A percentile compares a stretch with the other conserved stretches of the same genome.
Evolutionary conservation across 2,329 filamentous ascomycete genomes (phyloP).

Genomic region (Diaporthe australafricana): DNA sequence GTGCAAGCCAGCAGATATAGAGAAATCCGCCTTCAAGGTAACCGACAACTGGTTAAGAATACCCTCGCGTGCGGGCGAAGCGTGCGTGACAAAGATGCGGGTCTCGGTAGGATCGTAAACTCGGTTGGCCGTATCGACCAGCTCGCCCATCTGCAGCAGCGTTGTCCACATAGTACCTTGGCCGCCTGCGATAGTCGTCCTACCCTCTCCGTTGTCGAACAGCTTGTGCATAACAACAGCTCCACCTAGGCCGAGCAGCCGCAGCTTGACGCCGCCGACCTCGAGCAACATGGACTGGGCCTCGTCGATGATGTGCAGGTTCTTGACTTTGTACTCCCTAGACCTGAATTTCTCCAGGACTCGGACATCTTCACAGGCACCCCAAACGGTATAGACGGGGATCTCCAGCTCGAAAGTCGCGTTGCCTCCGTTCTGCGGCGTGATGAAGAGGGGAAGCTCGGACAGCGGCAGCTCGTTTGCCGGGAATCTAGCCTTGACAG

Average conservation of each 20-base stretch:
- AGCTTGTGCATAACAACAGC: slow-evolving; percentile 99
- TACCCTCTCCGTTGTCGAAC: slow-evolving; percentile 97
- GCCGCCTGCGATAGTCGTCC: slow-evolving; percentile 97
- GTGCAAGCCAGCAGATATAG: slow-evolving; percentile 95
- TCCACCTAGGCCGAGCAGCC: slow-evolving; percentile 91
- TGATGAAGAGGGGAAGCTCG: slow-evolving; percentile 87
- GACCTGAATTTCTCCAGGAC: slow-evolving; percentile 98
- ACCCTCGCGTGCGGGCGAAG: slow-evolving; percentile 94
- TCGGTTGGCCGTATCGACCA: slow-evolving; percentile 96
- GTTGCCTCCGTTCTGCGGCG: slow-evolving; percentile 52
- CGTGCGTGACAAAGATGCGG: slow-evolving; percentile 95
- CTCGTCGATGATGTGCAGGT: slow-evolving; percentile 98
- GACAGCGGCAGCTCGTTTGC: slow-evolving; percentile 89
- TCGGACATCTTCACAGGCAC: slow-evolving; percentile 97
- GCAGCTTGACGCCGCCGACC: slow-evolving; percentile 94
- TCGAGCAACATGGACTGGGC: slow-evolving; percentile 95
- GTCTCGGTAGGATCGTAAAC: slow-evolving; percentile 99
- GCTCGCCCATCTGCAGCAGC: slow-evolving; percentile 95
- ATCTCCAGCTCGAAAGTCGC: slow-evolving; percentile 93
- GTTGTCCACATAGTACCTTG: slow-evolving; percentile 99
- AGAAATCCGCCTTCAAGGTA: slow-evolving; percentile 97
- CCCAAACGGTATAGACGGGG: slow-evolving; percentile 98
- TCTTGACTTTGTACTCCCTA: slow-evolving; percentile 96
- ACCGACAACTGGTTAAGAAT: slow-evolving; percentile 98
- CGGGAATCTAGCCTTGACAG: slow-evolving; percentile 87